Conservation (phyloP, 805 yeast species). For the Candida koratica region DNA sequence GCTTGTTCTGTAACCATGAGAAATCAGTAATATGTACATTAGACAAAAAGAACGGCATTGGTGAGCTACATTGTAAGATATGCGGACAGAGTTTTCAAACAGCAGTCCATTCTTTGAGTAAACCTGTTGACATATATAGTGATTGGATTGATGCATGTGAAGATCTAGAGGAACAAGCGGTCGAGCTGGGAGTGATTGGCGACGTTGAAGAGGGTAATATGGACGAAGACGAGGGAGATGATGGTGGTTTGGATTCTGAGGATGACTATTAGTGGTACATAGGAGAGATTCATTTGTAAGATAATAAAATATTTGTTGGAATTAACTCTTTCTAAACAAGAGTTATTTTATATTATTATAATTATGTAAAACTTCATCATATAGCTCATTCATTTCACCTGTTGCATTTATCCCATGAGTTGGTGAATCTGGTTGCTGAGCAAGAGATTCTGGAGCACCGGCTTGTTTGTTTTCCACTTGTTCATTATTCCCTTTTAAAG, state of each 20-base stretch:
- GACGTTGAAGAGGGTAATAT: conserved; percentile 18
- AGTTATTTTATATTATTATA: conserved; percentile 5
- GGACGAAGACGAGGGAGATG: conserved; percentile 25
- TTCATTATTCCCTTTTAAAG: background rate
- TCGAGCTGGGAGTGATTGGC: conserved; percentile 14
- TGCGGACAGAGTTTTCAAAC: conserved; percentile 94
- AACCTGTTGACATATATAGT: conserved; percentile 90
- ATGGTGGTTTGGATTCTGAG: conserved; percentile 30
- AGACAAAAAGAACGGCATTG: conserved; percentile 83
- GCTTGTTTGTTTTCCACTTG: background rate
- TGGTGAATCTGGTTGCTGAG: conserved; percentile 6
- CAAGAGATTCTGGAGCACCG: background rate
- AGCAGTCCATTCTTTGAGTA: conserved; percentile 75
- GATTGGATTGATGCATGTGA: conserved; percentile 99
- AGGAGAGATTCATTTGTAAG: background rate
- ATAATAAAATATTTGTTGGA: background rate
- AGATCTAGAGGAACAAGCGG: conserved; percentile 61
- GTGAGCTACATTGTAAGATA: conserved; percentile 81
- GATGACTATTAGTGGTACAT: conserved; percentile 13
- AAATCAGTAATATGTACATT: conserved; percentile 81
- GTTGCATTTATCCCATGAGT: background rate
- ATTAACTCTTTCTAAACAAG: conserved; percentile 1
- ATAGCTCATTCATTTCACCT: conserved; percentile 18
- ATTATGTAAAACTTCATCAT: conserved; percentile 21
- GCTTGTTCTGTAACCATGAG: conserved; percentile 95